Base-by-base conservation (phyloP, 139 green algal species). In the Pseudopediastrum boryanum region DNA sequence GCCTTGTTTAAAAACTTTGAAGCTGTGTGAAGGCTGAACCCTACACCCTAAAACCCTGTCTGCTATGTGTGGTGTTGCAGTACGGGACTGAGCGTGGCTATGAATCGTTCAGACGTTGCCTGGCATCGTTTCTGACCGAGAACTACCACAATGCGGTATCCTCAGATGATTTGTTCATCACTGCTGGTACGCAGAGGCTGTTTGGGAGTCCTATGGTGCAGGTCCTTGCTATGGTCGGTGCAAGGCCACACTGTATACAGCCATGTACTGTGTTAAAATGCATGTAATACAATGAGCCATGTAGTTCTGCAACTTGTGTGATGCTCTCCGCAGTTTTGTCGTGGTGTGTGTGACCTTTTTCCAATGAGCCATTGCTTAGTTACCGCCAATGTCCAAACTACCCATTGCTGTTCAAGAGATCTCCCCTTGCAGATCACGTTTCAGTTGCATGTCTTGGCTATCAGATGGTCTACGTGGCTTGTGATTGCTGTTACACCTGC, bases 81-180 rank as follows among this genome's bases (percentile, higher is more conserved):
- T 86, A 86, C 64, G 76, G 76, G 13, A 54, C 69, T 27, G 75
- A 62, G 3, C 78, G 85, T n/a, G 83, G 83, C 38, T 88, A 88
- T 46, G 41, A 1, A 23, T 83, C 79, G 12, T 88, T 88, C 51
- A 67, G 84, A 5, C 9, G 19, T 5, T 38, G 29, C 39, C 71
- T 88, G 44, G 79, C 84, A 12, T 25, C 46, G 39, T 88, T 85
- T 48, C 71, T 88, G n/a, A 73, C 54, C 13, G 10, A 70, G 13
- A 41, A 68, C 13, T 85, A 83, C 54, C n/a, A 70, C 25, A 41
- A 74, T 3, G 33, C 56, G 8, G 83, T 87, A 25, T 29, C 67
- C 0, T 13, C 76, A 2, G 71, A 84, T 3, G 38, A 80, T 19
- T 56, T 88, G 5, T 54, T 88, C 38, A 54, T 83, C 19, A 88